Evolutionary conservation across 129 eudicot species (phyloP).

Genomic region (Calendula officinalis): DNA sequence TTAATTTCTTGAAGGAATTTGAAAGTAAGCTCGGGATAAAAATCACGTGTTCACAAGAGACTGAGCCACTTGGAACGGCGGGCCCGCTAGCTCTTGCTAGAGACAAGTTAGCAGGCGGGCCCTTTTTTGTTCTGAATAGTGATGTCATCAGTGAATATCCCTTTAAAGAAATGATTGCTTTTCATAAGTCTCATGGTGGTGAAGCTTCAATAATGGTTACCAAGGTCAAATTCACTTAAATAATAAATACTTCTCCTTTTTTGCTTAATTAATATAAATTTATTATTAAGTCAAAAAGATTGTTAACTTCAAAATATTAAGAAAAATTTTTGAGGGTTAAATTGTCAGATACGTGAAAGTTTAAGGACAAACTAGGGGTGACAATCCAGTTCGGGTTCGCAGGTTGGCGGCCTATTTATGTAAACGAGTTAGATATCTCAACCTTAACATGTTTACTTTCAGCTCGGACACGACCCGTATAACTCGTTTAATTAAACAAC

Average conservation of each 20-base stretch:
- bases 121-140: slow-evolving; percentile 77
- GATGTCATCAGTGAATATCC: slow-evolving; percentile 82
- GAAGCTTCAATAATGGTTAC: slow-evolving; percentile 88
- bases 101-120: slow-evolving; percentile 62
- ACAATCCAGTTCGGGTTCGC: too few species aligned
- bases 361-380: too few species aligned
- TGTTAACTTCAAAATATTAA: too few species aligned
- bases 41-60: slow-evolving; percentile 84
- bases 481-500: too few species aligned
- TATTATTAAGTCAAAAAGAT: too few species aligned
- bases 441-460: too few species aligned
- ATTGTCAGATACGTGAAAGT: too few species aligned
- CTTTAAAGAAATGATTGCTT: slow-evolving; percentile 65
- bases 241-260: background rate
- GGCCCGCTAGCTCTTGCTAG: slow-evolving; percentile 86
- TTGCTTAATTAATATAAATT: background rate
- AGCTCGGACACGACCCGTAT: too few species aligned
- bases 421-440: too few species aligned
- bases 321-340: too few species aligned
- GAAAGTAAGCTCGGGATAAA: slow-evolving; percentile 70
- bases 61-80: slow-evolving; percentile 85
- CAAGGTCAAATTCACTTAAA: slow-evolving; percentile 43
- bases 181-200: slow-evolving; percentile 78
- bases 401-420: too few species aligned
- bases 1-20: slow-evolving; percentile 75